phyloP scores from a whole-genome alignment of 1,139 yeast genomes.

The Yamadazyma trypodendri region DNA sequence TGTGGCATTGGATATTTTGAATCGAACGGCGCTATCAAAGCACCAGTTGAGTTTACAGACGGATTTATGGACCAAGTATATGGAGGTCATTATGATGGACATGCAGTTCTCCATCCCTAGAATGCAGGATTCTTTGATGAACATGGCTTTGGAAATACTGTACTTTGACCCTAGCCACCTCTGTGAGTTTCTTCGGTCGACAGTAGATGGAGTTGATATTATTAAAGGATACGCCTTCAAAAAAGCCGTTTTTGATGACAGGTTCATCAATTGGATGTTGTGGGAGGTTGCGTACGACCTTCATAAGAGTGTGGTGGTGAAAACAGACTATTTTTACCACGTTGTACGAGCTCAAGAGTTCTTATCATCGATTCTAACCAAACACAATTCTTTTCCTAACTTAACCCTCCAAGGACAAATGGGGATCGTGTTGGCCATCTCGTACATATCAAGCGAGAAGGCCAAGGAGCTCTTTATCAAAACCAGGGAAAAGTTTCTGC shows the following conservation, averaged over 20 bases:
- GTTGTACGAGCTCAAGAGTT: constrained; percentile 32
- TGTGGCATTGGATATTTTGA: constrained; percentile 32
- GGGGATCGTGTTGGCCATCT: constrained; percentile 38
- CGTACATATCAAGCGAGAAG: constrained; percentile 23
- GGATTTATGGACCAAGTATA: constrained; percentile 34
- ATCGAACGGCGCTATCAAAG: constrained; percentile 34
- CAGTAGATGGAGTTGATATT: constrained; percentile 15
- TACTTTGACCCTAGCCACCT: constrained; percentile 24
- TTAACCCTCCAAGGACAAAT: constrained; percentile 34
- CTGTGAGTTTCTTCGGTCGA: constrained; percentile 16
- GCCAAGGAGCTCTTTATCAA: constrained; percentile 27
- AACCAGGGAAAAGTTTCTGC: constrained; percentile 25
- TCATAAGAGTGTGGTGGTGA: constrained; percentile 1
- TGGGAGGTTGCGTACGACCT: constrained; percentile 23
- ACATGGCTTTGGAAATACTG: constrained; percentile 27
- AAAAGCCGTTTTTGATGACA: constrained; percentile 13
- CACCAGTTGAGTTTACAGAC: constrained; percentile 34
- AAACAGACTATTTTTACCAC: constrained; percentile 1
- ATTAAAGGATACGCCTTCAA: constrained; percentile 14
- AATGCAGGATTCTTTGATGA: constrained; percentile 23
- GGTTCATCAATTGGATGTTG: constrained; percentile 22
- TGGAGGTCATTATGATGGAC: constrained; percentile 18
- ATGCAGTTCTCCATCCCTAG: constrained; percentile 16
- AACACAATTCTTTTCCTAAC: constrained; percentile 6
- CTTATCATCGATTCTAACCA: constrained; percentile 22